A percentile compares a stretch with the other conserved stretches of the same genome.
Conservation (phyloP, 1,284 basidiomycete species). For the Porogramme epimiltina region DNA sequence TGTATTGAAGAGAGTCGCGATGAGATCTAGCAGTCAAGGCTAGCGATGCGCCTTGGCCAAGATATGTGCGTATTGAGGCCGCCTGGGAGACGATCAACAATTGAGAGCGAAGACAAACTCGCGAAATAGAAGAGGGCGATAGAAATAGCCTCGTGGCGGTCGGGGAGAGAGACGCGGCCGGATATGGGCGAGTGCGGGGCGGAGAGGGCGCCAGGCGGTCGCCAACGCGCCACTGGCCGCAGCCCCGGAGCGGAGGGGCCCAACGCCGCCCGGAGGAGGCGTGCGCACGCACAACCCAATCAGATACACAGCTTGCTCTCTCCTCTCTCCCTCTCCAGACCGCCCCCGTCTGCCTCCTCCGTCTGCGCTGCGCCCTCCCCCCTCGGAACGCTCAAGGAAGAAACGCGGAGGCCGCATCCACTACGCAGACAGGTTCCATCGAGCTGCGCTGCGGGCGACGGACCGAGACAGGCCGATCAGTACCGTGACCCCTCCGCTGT, state of each 20-base stretch:
- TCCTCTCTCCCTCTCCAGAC: not conserved
- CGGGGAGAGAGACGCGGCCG: slow-evolving; percentile 3
- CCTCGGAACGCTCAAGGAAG: not conserved
- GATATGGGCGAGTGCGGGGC: slow-evolving; percentile 1
- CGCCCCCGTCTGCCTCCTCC: not conserved
- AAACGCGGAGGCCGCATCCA: not conserved
- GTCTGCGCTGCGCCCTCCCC: not conserved
- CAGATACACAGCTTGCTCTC: not conserved
- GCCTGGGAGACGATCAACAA: no score
- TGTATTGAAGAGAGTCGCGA: no score
- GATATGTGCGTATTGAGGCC: no score
- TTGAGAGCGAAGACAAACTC: no score
- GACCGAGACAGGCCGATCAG: slow-evolving; percentile 6
- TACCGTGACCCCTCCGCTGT: slow-evolving; percentile 4
- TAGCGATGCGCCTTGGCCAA: no score
- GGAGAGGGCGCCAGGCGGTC: slow-evolving; percentile 9
- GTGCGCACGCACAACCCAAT: no score
- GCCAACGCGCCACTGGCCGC: not conserved
- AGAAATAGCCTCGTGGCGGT: no score
- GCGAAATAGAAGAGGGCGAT: no score
- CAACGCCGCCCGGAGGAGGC: no score
- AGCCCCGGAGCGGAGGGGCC: no score
- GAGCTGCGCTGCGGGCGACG: slow-evolving; percentile 3
- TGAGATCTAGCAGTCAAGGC: no score
- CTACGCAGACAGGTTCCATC: not conserved